Evolutionary conservation across 2,329 filamentous ascomycete genomes (phyloP), one percentile per base, ranked within the genome.

Genomic region (Colletotrichum melonis): DNA sequence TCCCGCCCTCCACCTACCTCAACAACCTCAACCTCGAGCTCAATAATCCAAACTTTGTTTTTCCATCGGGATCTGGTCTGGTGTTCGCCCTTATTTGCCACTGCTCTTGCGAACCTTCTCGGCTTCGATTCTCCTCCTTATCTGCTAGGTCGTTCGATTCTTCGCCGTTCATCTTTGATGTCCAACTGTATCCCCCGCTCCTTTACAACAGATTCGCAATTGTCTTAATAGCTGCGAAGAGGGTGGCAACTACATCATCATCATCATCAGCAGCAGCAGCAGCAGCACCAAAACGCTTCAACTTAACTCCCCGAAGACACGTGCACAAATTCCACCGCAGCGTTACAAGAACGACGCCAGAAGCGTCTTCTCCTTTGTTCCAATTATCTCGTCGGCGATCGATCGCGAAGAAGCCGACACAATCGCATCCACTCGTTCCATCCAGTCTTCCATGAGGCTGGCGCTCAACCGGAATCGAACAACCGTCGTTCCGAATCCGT

Each of bases 381-480:
- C 22, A 26, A 35, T 16, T 19, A 56, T 54, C 38, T 42, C 3
- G 38, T 30, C 55, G 11, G 7, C 5, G 14, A 28, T 12, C 14
- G 19, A 38, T 56, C 59, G 35, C 55, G 55, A 69, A 69, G 55
- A 26, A 22, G 26, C 56, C 30, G 28, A 42, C 54, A 69, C 28
- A 35, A 12, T 14, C 3, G 46, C 56, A 60, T 66, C 67, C 60
- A 70, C 70, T 73, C 30, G 55, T 73, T 70, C 69, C 14, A 42
- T 60, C 30, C 60, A 63, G 32, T 42, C 55, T 73, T 73, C 35
- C n/a, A 60, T 49, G 67, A 49, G 46, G 32, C 60, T 56, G 52
- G 35, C 28, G 56, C 60, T 66, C 63, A 46, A 52, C 60, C 67
- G 70, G 67, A 70, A 73, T 66, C 56, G 49, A 49, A 49, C 55